Percentiles rank a stretch among this genome's conserved stretches.
Conservation (phyloP, 2,329 filamentous ascomycete genomes). For the Colletotrichum viniferum region DNA sequence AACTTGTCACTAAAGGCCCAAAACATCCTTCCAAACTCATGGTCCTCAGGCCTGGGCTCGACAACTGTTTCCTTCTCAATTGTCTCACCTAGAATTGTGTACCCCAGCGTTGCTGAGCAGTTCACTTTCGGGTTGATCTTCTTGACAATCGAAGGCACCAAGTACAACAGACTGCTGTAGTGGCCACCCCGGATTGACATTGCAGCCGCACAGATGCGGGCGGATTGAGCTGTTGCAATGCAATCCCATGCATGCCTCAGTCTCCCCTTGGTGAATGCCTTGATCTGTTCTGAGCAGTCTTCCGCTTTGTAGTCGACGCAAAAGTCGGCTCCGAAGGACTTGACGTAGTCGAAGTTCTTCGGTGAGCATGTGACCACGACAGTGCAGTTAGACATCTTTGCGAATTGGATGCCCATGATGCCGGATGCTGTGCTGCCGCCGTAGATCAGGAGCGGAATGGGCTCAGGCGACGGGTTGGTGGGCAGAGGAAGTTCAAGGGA, state of each 20-base stretch:
- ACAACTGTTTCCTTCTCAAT: slow-evolving; percentile 28
- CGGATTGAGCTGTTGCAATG: slow-evolving; percentile 29
- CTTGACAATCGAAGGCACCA: slow-evolving; percentile 39
- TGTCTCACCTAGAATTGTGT: slow-evolving; percentile 42
- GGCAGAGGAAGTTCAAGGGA: slow-evolving; percentile 51
- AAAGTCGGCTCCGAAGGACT: slow-evolving; percentile 46
- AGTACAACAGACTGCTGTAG: slow-evolving; percentile 44
- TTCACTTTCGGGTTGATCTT: slow-evolving; percentile 37
- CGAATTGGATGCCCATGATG: slow-evolving; percentile 54
- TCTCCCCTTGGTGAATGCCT: slow-evolving; percentile 26
- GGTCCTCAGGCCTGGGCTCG: slow-evolving; percentile 31
- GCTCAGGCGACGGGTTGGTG: slow-evolving; percentile 35
- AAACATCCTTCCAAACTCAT: slow-evolving; percentile 40
- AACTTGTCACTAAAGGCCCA: slow-evolving; percentile 37
- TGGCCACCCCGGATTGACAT: slow-evolving; percentile 33
- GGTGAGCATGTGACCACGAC: slow-evolving; percentile 44
- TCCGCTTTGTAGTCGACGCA: slow-evolving; percentile 50
- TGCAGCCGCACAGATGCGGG: slow-evolving; percentile 33
- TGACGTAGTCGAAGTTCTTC: slow-evolving; percentile 42
- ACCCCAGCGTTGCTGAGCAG: slow-evolving; percentile 37
- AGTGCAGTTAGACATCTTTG: slow-evolving; percentile 42
- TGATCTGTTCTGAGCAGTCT: slow-evolving; percentile 26
- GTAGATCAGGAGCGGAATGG: slow-evolving; percentile 47
- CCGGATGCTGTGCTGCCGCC: slow-evolving; percentile 61
- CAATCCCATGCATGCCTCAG: slow-evolving; percentile 42